Conservation (phyloP, 805 yeast genomes). For the Nakazawaea populi region DNA sequence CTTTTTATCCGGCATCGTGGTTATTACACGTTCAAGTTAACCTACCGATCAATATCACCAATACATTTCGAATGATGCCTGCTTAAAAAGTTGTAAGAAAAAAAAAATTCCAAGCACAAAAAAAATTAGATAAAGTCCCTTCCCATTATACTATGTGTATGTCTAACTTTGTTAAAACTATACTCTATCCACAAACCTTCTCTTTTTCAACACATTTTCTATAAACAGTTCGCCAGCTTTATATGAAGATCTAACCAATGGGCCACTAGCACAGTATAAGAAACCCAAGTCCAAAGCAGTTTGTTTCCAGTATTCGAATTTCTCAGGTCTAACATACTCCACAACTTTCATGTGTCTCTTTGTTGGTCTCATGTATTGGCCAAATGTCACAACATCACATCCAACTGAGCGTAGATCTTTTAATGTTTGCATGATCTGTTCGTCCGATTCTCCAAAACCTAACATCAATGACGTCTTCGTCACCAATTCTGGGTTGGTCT, state of each 20-base stretch:
- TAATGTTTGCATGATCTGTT: constrained; percentile 72
- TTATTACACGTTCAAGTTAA: no score
- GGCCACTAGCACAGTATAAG: constrained; percentile 95
- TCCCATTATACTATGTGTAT: not conserved
- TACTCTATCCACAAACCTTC: constrained; percentile 27
- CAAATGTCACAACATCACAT: constrained; percentile 96
- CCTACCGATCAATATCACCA: no score
- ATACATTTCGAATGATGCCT: no score
- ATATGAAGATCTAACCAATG: constrained; percentile 91
- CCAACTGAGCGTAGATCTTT: constrained; percentile 65
- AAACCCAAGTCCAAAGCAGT: constrained; percentile 86
- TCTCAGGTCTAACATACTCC: constrained; percentile 89
- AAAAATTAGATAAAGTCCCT: not conserved
- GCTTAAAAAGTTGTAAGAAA: not conserved
- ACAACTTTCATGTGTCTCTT: constrained; percentile 98
- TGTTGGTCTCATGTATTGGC: constrained; percentile 99
- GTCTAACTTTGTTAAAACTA: not conserved
- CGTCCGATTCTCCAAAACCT: constrained; percentile 95
- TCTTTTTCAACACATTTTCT: constrained; percentile 83
- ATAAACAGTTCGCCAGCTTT: constrained; percentile 98
- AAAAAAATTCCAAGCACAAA: not conserved
- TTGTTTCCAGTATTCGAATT: constrained; percentile 89
- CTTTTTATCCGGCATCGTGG: not conserved
- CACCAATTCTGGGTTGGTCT: constrained; percentile 62
- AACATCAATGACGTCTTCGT: constrained; percentile 96